Evolutionary conservation across 1,139 yeast genomes (phyloP).

Genomic region (Komagataea norvegica): DNA sequence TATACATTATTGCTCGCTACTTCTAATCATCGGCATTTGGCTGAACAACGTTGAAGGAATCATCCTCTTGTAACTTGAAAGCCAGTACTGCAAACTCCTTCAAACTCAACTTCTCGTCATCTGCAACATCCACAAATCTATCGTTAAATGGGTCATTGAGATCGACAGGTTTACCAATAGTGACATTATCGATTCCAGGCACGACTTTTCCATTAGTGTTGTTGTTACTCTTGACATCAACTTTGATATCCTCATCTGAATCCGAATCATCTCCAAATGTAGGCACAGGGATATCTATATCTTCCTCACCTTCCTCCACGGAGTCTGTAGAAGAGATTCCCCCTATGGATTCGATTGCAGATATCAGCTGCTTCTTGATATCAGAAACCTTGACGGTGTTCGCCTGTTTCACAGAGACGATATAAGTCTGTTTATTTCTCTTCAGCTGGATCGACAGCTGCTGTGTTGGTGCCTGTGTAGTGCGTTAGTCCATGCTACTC

Average conservation of each 20-base stretch:
- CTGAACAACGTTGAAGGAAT: constrained; percentile 17
- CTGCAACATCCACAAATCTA: constrained; percentile 11
- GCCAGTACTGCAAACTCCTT: constrained; percentile 19
- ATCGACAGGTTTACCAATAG: constrained; percentile 21
- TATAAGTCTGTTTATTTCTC: constrained; percentile 40
- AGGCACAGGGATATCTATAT: constrained; percentile 25
- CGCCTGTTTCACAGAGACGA: constrained; percentile 34
- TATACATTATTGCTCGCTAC: neutral
- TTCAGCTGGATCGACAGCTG: constrained; percentile 39
- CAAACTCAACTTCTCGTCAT: constrained; percentile 9
- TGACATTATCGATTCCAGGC: constrained; percentile 15
- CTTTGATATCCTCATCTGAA: constrained; percentile 12
- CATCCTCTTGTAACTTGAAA: constrained; percentile 19
- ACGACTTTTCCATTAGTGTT: constrained; percentile 7
- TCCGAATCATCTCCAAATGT: constrained; percentile 24
- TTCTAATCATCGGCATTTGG: constrained; percentile 15
- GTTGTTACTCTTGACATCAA: neutral
- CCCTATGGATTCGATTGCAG: constrained; percentile 43
- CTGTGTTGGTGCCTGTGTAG: constrained; percentile 7
- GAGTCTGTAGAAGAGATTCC: constrained; percentile 41
- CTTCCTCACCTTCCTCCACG: constrained; percentile 28
- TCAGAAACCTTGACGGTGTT: constrained; percentile 27
- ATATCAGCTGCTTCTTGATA: constrained; percentile 34
- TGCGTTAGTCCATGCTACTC: neutral
- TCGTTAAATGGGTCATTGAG: constrained; percentile 17